Conservation (phyloP, 768 basidiomycete species). For the Tulasnella calospora region DNA sequence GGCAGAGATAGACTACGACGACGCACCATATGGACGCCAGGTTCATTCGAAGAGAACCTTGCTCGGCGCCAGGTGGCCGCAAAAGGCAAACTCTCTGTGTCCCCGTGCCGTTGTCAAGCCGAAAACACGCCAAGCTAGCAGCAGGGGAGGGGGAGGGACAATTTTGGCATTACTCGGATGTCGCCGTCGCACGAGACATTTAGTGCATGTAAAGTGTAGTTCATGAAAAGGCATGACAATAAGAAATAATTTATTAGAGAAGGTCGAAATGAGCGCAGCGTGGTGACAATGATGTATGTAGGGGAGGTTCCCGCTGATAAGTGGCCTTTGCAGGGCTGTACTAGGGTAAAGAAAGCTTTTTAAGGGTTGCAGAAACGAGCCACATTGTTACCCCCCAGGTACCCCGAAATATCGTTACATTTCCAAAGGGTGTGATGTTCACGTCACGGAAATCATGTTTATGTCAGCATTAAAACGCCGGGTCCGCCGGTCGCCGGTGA, state of each 20-base stretch:
- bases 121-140: not conserved
- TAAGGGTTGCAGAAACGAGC: not conserved
- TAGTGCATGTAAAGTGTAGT: not conserved
- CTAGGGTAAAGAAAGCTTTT: not conserved
- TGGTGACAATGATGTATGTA: slow-evolving; percentile 2
- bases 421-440: not conserved
- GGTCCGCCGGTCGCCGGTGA: not conserved
- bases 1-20: not conserved
- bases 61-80: not conserved
- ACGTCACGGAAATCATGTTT: not conserved
- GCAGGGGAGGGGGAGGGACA: not conserved
- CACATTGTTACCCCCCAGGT: not conserved
- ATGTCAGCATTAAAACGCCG: not conserved
- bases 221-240: not conserved
- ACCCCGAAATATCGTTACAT: slow-evolving; percentile 1
- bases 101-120: not conserved
- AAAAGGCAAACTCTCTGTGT: not conserved
- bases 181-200: slow-evolving; percentile 11
- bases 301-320: not conserved
- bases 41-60: not conserved
- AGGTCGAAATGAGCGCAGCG: not conserved
- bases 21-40: not conserved
- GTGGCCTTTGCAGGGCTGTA: not conserved
- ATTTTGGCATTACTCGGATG: not conserved
- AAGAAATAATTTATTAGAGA: not conserved